These are phyloP conservation scores for Penicillium coffeae DNA, from an alignment of 495 filamentous ascomycete genomes.

Conservation along the genomic window DNA sequence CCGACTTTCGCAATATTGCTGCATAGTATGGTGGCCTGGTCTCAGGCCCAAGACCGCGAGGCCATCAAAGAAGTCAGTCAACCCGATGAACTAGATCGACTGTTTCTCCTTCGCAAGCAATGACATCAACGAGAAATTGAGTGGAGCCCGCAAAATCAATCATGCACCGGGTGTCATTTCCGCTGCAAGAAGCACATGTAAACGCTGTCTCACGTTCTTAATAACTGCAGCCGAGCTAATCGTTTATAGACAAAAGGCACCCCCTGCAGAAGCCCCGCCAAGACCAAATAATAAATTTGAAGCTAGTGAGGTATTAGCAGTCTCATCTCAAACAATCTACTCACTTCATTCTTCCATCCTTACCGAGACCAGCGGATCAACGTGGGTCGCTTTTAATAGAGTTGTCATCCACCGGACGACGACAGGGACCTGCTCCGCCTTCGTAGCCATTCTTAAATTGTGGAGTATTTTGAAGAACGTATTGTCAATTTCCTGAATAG, in stretches of 20 bases:
- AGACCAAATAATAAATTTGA: neutral
- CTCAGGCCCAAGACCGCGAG: too few relatives aligned
- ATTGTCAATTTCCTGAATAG: neutral
- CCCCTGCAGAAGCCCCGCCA: neutral
- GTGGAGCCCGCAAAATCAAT: too few relatives aligned
- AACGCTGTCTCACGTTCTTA: neutral
- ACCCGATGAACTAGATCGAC: too few relatives aligned
- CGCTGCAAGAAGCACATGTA: neutral
- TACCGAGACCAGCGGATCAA: conserved; percentile 1
- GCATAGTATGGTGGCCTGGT: too few relatives aligned
- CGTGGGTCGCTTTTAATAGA: neutral
- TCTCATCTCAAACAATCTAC: neutral
- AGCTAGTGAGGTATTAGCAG: neutral
- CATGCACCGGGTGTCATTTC: too few relatives aligned
- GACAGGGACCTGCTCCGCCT: neutral
- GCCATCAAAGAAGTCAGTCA: too few relatives aligned
- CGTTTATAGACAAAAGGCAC: neutral
- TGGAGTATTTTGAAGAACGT: too few relatives aligned
- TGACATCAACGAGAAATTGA: too few relatives aligned
- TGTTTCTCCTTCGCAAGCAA: too few relatives aligned
- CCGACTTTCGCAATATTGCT: too few relatives aligned
- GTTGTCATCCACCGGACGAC: neutral
- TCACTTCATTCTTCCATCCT: neutral
- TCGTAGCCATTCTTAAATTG: neutral
- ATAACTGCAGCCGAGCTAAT: neutral